These are phyloP conservation scores for Carpinus viminea DNA, from an alignment of 306 rosid genomes.

Conservation along the genomic window DNA sequence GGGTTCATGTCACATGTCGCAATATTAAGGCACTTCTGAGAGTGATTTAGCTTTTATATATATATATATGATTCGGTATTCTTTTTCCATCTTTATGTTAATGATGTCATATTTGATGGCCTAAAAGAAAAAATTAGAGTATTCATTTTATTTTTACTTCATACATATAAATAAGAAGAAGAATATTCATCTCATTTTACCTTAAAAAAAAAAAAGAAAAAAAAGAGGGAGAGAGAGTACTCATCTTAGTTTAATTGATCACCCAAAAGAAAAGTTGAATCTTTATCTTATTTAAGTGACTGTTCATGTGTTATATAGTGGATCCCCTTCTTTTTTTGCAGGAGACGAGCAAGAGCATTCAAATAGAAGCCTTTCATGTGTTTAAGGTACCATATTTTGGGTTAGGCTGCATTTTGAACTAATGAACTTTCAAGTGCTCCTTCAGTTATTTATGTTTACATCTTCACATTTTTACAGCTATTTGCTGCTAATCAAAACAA, in stretches of 20 bases:
- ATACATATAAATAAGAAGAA: no score
- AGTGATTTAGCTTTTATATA: no score
- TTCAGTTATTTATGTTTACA: constrained; percentile 26
- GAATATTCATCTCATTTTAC: no score
- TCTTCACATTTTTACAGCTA: constrained; percentile 55
- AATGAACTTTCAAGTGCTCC: background rate
- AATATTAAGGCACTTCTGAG: no score
- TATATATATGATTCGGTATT: no score
- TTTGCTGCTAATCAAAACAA: constrained; percentile 93
- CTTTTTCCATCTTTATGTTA: no score
- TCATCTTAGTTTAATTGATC: background rate
- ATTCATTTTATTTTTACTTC: no score
- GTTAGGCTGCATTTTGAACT: constrained; percentile 13
- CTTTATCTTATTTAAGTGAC: constrained; percentile 4
- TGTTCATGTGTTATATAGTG: constrained; percentile 15
- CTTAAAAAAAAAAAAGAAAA: no score
- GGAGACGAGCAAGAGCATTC: constrained; percentile 99
- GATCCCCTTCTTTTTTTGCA: constrained; percentile 37
- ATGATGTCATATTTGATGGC: background rate
- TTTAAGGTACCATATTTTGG: constrained; percentile 66
- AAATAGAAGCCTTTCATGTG: constrained; percentile 94
- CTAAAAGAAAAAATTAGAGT: background rate
- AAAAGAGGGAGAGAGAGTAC: background rate
- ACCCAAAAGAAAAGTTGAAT: constrained; percentile 2
- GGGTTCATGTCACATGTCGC: no score